Conservation (phyloP, 2,329 filamentous ascomycete species). For the Pyrenochaeta sp. region DNA sequence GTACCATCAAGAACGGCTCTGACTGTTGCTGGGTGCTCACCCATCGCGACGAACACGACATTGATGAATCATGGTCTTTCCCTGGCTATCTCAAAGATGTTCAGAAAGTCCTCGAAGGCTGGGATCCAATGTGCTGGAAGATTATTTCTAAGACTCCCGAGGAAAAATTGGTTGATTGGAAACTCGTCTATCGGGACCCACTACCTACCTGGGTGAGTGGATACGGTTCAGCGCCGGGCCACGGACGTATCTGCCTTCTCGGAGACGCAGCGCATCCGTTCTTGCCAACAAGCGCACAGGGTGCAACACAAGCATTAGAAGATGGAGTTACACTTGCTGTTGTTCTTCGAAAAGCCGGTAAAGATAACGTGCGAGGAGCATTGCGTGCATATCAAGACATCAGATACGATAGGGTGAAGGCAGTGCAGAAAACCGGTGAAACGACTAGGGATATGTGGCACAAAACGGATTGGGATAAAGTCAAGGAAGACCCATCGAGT, state of each 20-base stretch:
- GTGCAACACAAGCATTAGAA: constrained; percentile 64
- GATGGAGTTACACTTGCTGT: constrained; percentile 51
- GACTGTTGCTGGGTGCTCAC: constrained; percentile 51
- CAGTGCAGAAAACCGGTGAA: constrained; percentile 47
- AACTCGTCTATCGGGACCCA: constrained; percentile 64
- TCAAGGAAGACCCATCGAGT: constrained; percentile 38
- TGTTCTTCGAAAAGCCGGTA: constrained; percentile 35
- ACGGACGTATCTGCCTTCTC: constrained; percentile 57
- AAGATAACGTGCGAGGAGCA: constrained; percentile 37
- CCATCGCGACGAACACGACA: constrained; percentile 46
- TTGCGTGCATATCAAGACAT: constrained; percentile 46
- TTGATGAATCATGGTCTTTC: constrained; percentile 48
- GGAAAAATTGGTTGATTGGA: constrained; percentile 60
- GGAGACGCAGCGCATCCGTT: constrained; percentile 66
- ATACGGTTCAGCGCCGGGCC: constrained; percentile 50
- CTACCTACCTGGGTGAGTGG: constrained; percentile 61
- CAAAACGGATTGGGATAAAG: constrained; percentile 46
- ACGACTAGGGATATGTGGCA: constrained; percentile 47
- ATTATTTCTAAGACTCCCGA: constrained; percentile 49
- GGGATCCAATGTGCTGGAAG: constrained; percentile 45
- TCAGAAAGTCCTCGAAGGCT: constrained; percentile 41
- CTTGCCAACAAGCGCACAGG: constrained; percentile 63
- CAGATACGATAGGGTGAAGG: constrained; percentile 42
- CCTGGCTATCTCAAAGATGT: constrained; percentile 45
- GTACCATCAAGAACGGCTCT: constrained; percentile 45